A percentile compares a stretch with the other conserved stretches of the same genome.
Evolutionary conservation across 2,329 filamentous ascomycete species (phyloP).

Genomic region (Tolypocladium paradoxum): DNA sequence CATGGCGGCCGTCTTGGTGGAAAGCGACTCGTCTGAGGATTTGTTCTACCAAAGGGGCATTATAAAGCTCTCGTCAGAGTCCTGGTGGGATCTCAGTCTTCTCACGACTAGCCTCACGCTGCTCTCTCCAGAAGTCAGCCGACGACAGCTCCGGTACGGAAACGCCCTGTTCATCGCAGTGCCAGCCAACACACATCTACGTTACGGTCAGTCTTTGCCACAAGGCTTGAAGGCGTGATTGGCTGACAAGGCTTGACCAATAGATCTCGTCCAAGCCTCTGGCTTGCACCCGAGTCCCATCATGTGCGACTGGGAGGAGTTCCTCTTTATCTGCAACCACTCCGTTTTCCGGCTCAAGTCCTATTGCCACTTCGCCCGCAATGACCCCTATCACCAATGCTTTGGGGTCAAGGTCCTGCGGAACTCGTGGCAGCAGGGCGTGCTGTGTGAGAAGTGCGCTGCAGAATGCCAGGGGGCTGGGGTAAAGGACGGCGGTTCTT

Average conservation of each 20-base stretch:
- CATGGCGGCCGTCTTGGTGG: background rate
- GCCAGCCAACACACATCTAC: background rate
- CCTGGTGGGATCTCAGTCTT: background rate
- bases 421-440: conserved; percentile 45
- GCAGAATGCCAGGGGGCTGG: background rate
- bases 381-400: conserved; percentile 60
- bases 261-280: background rate
- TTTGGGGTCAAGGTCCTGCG: conserved; percentile 55
- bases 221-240: too few species aligned
- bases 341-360: conserved; percentile 47
- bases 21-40: background rate
- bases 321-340: conserved; percentile 56
- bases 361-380: conserved; percentile 66
- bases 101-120: background rate
- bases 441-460: conserved; percentile 40
- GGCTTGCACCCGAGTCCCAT: conserved; percentile 8
- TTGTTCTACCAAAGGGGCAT: background rate
- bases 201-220: background rate
- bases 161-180: background rate
- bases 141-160: background rate
- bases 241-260: background rate
- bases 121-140: background rate
- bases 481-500: background rate
- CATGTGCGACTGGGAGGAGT: conserved; percentile 66
- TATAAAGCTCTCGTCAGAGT: background rate